Conservation (phyloP, 1,284 basidiomycete species). For the Cerrena zonata region DNA sequence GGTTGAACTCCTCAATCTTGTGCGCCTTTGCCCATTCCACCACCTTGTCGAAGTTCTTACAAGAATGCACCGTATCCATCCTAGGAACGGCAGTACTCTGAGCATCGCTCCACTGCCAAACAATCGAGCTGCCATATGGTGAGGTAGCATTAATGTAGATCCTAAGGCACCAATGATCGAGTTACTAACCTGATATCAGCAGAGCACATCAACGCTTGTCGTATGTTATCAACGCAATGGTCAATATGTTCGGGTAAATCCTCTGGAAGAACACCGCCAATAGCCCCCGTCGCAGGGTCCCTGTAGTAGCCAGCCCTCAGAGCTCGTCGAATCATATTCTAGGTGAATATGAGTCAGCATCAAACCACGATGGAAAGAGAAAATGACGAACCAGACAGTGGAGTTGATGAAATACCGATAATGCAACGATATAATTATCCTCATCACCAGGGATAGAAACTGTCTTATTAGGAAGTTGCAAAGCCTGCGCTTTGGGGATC, state of each 20-base stretch:
- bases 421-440: slow-evolving; percentile 3
- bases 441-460: slow-evolving; percentile 6
- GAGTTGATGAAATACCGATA: slow-evolving; percentile 11
- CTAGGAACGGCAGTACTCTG: slow-evolving; percentile 3
- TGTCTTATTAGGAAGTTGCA: slow-evolving; percentile 8
- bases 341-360: not conserved
- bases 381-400: slow-evolving; percentile 9
- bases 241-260: slow-evolving; percentile 14
- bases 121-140: slow-evolving; percentile 10
- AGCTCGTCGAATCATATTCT: slow-evolving; percentile 1
- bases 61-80: slow-evolving; percentile 13
- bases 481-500: slow-evolving; percentile 6
- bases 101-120: slow-evolving; percentile 20
- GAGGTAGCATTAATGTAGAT: not conserved
- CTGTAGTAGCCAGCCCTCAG: not conserved
- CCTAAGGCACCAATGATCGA: not conserved
- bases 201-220: slow-evolving; percentile 23
- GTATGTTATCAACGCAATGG: slow-evolving; percentile 24
- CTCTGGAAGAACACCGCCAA: not conserved
- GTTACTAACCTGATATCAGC: slow-evolving; percentile 19
- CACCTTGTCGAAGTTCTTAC: slow-evolving; percentile 20
- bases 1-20: slow-evolving; percentile 1
- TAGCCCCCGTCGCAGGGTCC: slow-evolving; percentile 6
- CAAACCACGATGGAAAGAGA: not conserved
- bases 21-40: slow-evolving; percentile 21